Percentiles rank a stretch among this genome's conserved stretches.
phyloP scores from a whole-genome alignment of 2,329 filamentous ascomycete genomes.

The Trichophyton rubrum region DNA sequence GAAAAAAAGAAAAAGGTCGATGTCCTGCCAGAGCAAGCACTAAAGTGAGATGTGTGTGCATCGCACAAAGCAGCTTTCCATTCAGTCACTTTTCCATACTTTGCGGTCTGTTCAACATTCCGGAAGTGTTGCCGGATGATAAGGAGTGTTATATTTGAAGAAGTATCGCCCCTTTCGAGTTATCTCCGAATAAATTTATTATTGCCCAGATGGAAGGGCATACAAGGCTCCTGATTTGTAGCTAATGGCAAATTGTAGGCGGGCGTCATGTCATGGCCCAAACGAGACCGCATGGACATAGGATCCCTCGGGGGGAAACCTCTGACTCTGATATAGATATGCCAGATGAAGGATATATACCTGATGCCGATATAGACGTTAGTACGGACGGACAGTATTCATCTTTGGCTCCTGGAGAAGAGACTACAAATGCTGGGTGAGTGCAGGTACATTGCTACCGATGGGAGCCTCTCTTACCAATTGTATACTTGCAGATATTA shows the following conservation, averaged over 20 bases:
- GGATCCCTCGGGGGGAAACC: background rate
- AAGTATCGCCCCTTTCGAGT: background rate
- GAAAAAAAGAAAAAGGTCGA: conserved; percentile 2
- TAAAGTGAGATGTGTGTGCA: background rate
- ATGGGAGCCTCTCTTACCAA: background rate
- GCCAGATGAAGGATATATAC: background rate
- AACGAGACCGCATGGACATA: conserved; percentile 7
- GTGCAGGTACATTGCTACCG: background rate
- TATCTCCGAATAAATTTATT: background rate
- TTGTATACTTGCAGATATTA: background rate
- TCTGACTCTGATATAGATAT: background rate
- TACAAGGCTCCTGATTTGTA: background rate
- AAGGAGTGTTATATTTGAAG: background rate
- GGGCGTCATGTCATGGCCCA: conserved; percentile 11
- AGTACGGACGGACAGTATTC: conserved; percentile 2
- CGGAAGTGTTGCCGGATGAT: background rate
- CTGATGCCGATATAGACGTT: background rate
- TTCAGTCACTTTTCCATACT: background rate
- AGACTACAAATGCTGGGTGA: background rate
- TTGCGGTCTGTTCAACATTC: background rate
- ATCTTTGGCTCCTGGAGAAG: background rate
- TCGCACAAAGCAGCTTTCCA: background rate
- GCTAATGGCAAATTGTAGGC: background rate
- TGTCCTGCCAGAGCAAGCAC: background rate
- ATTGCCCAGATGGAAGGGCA: background rate